These are phyloP conservation scores for Hypoxylon lienhwacheense DNA, from an alignment of 495 filamentous ascomycete species.

Conservation along the genomic window DNA sequence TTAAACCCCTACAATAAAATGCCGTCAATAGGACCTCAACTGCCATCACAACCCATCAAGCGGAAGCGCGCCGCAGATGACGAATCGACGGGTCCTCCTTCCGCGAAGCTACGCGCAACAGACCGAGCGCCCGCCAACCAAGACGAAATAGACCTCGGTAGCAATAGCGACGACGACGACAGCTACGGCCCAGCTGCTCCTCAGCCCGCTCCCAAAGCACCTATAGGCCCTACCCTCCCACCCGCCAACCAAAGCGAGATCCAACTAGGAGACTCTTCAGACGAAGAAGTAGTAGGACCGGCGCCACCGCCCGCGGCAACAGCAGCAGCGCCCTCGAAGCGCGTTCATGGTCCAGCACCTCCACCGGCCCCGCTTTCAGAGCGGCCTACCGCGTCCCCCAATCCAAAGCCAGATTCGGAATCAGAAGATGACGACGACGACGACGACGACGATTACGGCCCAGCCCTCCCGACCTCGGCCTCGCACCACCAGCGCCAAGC, in stretches of 20 bases:
- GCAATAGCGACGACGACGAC: constrained; percentile 38
- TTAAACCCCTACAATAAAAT: constrained; percentile 30
- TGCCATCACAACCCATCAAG: constrained; percentile 56
- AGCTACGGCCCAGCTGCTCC: constrained; percentile 42
- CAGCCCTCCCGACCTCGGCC: constrained; percentile 66
- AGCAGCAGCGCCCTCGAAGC: constrained; percentile 30
- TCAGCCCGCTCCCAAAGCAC: not conserved
- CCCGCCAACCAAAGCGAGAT: constrained; percentile 32
- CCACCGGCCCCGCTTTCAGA: constrained; percentile 48
- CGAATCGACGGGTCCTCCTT: constrained; percentile 41
- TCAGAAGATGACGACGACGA: constrained; percentile 17
- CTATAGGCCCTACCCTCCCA: constrained; percentile 34
- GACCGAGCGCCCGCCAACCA: constrained; percentile 39
- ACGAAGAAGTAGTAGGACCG: constrained; percentile 32
- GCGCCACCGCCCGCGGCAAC: constrained; percentile 13
- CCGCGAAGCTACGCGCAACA: constrained; percentile 41
- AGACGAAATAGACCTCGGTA: constrained; percentile 43
- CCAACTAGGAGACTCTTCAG: constrained; percentile 27
- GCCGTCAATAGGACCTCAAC: constrained; percentile 53
- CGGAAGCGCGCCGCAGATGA: constrained; percentile 55
- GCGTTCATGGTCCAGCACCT: constrained; percentile 48
- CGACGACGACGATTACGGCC: constrained; percentile 64
- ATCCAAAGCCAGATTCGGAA: constrained; percentile 40
- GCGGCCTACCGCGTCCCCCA: constrained; percentile 36
- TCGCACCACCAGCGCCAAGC: constrained; percentile 29